Conservation (phyloP, 2,329 filamentous ascomycete genomes). For the Colletotrichum navitas region DNA sequence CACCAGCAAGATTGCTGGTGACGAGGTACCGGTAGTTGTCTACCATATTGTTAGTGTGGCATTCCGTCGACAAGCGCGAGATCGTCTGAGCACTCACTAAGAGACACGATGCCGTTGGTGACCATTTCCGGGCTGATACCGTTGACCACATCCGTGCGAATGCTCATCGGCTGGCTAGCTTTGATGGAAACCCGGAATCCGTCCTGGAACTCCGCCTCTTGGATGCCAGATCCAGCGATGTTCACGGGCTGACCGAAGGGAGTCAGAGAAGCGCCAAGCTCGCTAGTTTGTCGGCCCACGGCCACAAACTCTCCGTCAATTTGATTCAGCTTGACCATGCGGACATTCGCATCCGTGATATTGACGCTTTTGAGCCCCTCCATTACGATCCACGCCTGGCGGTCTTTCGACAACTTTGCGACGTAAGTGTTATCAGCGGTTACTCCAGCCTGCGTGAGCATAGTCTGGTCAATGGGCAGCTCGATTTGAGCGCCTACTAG, state of each 20-base stretch:
- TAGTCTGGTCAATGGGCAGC: constrained; percentile 43
- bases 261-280: constrained; percentile 42
- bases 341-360: constrained; percentile 44
- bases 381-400: constrained; percentile 44
- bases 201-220: constrained; percentile 44
- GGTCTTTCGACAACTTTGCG: constrained; percentile 43
- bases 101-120: constrained; percentile 42
- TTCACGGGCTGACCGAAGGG: constrained; percentile 43
- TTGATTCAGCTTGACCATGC: constrained; percentile 44
- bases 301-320: constrained; percentile 45
- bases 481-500: constrained; percentile 44
- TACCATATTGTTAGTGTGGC: constrained; percentile 10
- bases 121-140: constrained; percentile 45
- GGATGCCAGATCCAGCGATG: constrained; percentile 44
- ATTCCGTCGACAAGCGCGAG: too few species aligned
- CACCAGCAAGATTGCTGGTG: constrained; percentile 44
- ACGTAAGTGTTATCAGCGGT: constrained; percentile 44
- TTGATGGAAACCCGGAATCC: constrained; percentile 45
- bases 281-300: constrained; percentile 43
- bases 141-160: constrained; percentile 44
- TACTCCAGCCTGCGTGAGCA: constrained; percentile 41
- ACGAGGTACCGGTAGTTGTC: constrained; percentile 46
- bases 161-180: constrained; percentile 44
- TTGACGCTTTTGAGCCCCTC: constrained; percentile 44
- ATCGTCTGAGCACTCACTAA: constrained; percentile 36